Evolutionary conservation across 192 early-diverging fungal genomes (phyloP).

Genomic region (Backusella mclennaniae): DNA sequence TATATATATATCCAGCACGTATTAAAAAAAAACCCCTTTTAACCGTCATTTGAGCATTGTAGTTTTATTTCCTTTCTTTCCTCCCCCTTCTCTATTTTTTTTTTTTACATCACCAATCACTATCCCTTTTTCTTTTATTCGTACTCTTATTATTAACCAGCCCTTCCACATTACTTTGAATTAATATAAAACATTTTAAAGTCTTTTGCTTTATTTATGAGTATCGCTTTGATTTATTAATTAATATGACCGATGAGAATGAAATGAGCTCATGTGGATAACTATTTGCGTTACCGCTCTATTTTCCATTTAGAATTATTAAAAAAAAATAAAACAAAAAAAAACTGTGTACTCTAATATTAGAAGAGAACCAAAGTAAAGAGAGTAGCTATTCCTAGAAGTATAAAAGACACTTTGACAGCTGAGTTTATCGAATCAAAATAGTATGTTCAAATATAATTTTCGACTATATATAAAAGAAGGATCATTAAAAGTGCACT

Average conservation of each 20-base stretch:
- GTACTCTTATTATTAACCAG: not conserved
- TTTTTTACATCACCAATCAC: not conserved
- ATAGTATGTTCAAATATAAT: not conserved
- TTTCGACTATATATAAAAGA: too few species aligned
- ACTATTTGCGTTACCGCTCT: not conserved
- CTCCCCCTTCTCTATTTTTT: not conserved
- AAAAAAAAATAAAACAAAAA: not conserved
- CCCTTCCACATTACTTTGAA: not conserved
- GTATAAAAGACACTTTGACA: not conserved
- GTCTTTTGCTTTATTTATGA: not conserved
- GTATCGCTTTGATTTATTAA: not conserved
- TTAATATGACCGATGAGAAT: not conserved
- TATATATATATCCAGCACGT: not conserved
- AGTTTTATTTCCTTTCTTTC: not conserved
- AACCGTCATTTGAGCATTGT: not conserved
- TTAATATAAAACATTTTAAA: not conserved
- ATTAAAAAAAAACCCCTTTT: not conserved
- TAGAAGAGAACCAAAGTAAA: not conserved
- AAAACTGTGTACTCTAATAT: not conserved
- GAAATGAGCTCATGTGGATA: not conserved
- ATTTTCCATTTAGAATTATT: not conserved
- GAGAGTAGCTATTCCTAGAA: not conserved
- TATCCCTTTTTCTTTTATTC: not conserved
- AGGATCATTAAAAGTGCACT: too few species aligned
- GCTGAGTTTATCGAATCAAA: not conserved